These are phyloP conservation scores for Colletotrichum sidae DNA, from an alignment of 2,329 filamentous ascomycete species.

Conservation along the genomic window DNA sequence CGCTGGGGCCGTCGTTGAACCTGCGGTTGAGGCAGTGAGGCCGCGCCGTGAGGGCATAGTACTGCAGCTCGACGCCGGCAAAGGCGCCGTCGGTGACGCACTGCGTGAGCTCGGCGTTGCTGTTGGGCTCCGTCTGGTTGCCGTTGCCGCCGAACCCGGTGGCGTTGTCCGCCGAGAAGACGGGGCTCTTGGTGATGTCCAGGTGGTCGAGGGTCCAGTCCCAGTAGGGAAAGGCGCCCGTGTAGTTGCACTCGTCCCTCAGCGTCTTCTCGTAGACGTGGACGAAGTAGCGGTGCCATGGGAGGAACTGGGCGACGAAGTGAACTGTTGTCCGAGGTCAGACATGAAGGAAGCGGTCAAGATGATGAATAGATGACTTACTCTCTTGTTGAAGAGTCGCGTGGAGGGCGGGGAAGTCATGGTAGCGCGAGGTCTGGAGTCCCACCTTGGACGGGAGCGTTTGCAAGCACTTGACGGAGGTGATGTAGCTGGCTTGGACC, in stretches of 20 bases:
- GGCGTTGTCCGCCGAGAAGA: conserved; percentile 44
- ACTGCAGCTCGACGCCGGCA: conserved; percentile 30
- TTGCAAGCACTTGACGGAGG: conserved; percentile 45
- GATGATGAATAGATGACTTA: no score
- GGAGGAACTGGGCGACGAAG: conserved; percentile 47
- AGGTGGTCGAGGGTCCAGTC: conserved; percentile 44
- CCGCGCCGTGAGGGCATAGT: conserved; percentile 37
- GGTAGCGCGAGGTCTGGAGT: conserved; percentile 42
- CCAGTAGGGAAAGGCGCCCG: conserved; percentile 48
- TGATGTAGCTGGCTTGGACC: conserved; percentile 18
- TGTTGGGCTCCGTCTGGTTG: conserved; percentile 29
- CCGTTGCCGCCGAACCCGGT: conserved; percentile 48
- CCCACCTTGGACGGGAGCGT: conserved; percentile 42
- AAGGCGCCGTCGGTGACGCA: conserved; percentile 43
- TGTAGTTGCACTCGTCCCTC: conserved; percentile 46
- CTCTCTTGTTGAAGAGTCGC: background rate
- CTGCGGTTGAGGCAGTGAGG: conserved; percentile 39
- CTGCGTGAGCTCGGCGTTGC: conserved; percentile 6
- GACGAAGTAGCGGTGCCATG: conserved; percentile 49
- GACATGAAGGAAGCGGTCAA: no score
- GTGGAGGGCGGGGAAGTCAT: conserved; percentile 48
- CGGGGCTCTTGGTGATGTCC: conserved; percentile 39
- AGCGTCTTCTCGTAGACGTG: conserved; percentile 46
- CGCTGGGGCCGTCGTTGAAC: conserved; percentile 35
- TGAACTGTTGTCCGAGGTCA: conserved; percentile 21